Evolutionary conservation across 2,329 filamentous ascomycete genomes (phyloP).

Genomic region (Aspergillus ustus): DNA sequence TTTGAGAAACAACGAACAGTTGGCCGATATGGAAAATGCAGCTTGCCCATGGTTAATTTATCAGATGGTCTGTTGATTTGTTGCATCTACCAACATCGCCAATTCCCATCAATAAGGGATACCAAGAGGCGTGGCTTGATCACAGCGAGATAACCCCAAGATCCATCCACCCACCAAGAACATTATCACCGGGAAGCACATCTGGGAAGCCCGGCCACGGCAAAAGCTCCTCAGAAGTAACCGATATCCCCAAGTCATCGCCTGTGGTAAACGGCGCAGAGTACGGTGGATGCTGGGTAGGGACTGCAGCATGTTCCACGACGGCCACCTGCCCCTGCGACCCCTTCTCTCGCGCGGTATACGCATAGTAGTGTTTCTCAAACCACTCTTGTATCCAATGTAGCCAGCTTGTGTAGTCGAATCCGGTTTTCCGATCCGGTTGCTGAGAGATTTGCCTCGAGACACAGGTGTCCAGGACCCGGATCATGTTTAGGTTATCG

Average conservation of each 20-base stretch:
- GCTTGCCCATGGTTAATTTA: too few species aligned
- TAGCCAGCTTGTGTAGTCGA: slow-evolving; percentile 7
- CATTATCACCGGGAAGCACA: neutral
- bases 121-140: too few species aligned
- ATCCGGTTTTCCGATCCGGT: neutral
- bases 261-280: neutral
- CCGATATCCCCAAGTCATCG: neutral
- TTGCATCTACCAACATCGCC: too few species aligned
- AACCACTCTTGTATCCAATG: slow-evolving; percentile 4
- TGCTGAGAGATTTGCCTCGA: neutral
- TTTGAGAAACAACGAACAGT: too few species aligned
- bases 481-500: neutral
- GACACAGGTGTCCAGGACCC: neutral
- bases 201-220: slow-evolving; percentile 1
- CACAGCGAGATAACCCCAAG: neutral
- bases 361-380: neutral
- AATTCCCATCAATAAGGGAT: too few species aligned
- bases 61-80: too few species aligned
- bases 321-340: neutral
- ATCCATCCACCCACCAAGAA: slow-evolving; percentile 6
- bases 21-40: too few species aligned
- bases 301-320: neutral
- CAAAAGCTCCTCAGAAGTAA: neutral
- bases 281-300: neutral
- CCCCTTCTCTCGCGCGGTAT: neutral